Base-by-base conservation (phyloP, 345 rosid species). In the Salix udensis region DNA sequence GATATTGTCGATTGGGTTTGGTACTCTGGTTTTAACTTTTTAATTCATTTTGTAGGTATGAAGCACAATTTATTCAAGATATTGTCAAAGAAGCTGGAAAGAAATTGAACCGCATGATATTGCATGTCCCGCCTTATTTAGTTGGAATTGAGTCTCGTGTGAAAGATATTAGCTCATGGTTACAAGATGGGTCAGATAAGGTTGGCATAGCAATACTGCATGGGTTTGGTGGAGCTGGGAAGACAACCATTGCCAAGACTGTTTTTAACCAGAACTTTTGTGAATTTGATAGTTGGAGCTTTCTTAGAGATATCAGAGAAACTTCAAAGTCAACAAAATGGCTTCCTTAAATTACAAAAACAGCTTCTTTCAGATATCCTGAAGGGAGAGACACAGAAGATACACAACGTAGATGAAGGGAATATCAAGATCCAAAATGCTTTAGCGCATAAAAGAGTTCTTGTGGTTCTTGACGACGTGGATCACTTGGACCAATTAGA, bases 201-300 rank as follows among this genome's bases (percentile, higher is more conserved):
- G 81, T 52, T 36, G 81, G 21, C 10, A 74, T 81, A 68, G 84
- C 78, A 42, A 65, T 68, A 34, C 28, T 53, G 31, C 67, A 70
- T 42, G 87, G 87, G n/a, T 67, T 84, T 36, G 85, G 87, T 68
- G 78, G 78, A 30, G 65, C 70, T 50, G 82, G 82, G 40, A 79
- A 79, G 71, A 69, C 78, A 23, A 74, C 82, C 24, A 76, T 68
- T 55, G 73, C 78, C 28, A 76, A 76, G 73, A 76, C 18, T 36
- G 67, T 72, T 34, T 84, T 31, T 72, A 81, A 82, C 23, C 72
- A 69, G 21, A 72, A 77, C 77, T 77, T 69, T 10, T 5, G 37
- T 37, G 72, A 26, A 48, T 86, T 81, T 72, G 79, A 86, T 39
- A 76, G 72, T 3, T 39, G 70, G 1, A 64, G 85, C 78, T 86